A percentile compares a stretch with the other conserved stretches of the same genome.
Conservation (phyloP, 192 early-diverging fungal species). For the Physocladia obscura region DNA sequence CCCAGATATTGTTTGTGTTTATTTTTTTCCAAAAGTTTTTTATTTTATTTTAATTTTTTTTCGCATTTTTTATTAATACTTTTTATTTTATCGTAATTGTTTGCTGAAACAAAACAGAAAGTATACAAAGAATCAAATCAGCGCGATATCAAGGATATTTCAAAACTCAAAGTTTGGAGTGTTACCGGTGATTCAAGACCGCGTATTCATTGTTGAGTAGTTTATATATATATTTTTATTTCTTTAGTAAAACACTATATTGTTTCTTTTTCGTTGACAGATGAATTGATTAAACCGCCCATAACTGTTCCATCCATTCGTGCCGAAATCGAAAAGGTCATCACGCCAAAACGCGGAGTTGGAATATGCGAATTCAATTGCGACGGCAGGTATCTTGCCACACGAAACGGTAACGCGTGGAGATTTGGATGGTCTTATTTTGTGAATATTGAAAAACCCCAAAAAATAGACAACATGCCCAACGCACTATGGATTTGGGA, state of each 20-base stretch:
- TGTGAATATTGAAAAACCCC: background rate
- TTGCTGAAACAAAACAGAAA: conserved; percentile 3
- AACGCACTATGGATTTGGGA: conserved; percentile 78
- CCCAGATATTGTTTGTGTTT: conserved; percentile 35
- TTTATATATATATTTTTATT: background rate
- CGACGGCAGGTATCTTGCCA: conserved; percentile 58
- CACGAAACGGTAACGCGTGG: conserved; percentile 60
- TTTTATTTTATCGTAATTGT: background rate
- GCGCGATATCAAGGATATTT: conserved; percentile 11
- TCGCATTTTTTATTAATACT: no score
- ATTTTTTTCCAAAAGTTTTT: no score
- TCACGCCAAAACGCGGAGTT: conserved; percentile 70
- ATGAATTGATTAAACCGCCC: conserved; percentile 57
- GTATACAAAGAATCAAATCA: conserved; percentile 36
- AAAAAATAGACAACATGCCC: conserved; percentile 73
- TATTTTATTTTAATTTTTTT: no score
- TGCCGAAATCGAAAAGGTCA: conserved; percentile 68
- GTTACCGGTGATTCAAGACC: conserved; percentile 13
- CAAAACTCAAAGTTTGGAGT: conserved; percentile 28
- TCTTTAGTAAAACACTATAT: background rate
- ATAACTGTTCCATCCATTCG: conserved; percentile 51
- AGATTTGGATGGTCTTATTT: background rate
- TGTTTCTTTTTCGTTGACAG: conserved; percentile 35
- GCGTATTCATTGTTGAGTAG: conserved; percentile 40
- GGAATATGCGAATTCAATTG: conserved; percentile 66